Evolutionary conservation across 257 asterid genomes (phyloP), one percentile per base, ranked within the genome.

Genomic region (Echium plantagineum): DNA sequence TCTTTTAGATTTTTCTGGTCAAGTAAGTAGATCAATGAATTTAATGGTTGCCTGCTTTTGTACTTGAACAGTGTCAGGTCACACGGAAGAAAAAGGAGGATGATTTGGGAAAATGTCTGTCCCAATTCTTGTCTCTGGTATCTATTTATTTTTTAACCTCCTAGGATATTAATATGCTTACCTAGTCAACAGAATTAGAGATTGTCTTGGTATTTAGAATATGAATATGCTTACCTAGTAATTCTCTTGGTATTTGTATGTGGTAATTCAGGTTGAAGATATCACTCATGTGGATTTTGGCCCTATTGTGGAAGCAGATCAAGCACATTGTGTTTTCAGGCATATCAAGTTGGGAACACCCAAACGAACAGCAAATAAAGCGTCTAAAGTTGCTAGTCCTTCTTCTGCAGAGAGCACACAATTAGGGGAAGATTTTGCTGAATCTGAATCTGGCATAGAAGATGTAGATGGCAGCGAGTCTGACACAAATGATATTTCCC

Each of bases 101-200:
- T 59, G 64, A 74, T 2, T 69, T 66, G 7, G 68, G 20, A 70
- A 67, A 73, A 24, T 54, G 84, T 72, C 67, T 91, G 54, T 73
- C 89, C 63, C 95, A 80, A 62, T 77, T 91, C 66, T 62, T 72
- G 71, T 75, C 87, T 63, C 66, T 88, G 94, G 97, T 88, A 80
- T 65, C 69, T 51, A 68, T 46, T 63, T 59, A 47, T 21, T 26
- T 58, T 7, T 52, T 57, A 54, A 18, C 68, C n/a, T 26, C 47
- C 26, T 31, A 2, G 9, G 13, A 7, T 35, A 35, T n/a, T 61
- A 35, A 7, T 52, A 15, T 47, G 13, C 24, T 21, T 4, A 28
- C 32, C 32, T 28, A 0, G 2, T 28, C 32, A 28, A 28, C 32
- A 28, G 7, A 28, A 28, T 28, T 28, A 28, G 3, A 28, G 5